A percentile compares a stretch with the other conserved stretches of the same genome.
phyloP scores from a whole-genome alignment of 2,329 filamentous ascomycete genomes.

The Pleoardoris graminearum region DNA sequence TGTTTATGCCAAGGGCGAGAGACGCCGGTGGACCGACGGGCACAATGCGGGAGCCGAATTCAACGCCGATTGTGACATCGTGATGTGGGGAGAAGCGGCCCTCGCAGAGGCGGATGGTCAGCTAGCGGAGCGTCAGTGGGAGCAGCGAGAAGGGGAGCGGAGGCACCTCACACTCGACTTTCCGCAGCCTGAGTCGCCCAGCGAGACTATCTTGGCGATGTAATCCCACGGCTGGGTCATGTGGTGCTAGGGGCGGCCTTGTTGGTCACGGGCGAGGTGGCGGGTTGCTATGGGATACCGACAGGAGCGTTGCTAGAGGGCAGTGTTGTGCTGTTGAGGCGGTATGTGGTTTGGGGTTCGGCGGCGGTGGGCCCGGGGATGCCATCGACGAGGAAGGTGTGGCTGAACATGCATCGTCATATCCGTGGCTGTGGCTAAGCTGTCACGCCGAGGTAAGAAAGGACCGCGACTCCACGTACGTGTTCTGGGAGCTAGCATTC shows the following conservation, averaged over 20 bases:
- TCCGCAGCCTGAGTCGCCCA: conserved; percentile 94
- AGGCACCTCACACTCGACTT: conserved; percentile 69
- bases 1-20: conserved; percentile 59
- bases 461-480: too few species aligned
- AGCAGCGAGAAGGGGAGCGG: not conserved
- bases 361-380: too few species aligned
- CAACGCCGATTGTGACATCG: conserved; percentile 96
- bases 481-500: too few species aligned
- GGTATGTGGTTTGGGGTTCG: too few species aligned
- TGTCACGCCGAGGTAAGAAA: too few species aligned
- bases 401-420: too few species aligned
- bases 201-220: conserved; percentile 97
- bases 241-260: not conserved
- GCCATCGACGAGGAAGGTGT: conserved; percentile 6
- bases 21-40: conserved; percentile 83
- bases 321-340: too few species aligned
- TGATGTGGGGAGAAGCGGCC: conserved; percentile 92
- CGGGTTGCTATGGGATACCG: not conserved
- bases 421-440: too few species aligned
- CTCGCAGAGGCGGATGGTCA: conserved; percentile 95
- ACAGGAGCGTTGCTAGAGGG: not conserved
- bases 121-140: conserved; percentile 48
- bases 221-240: conserved; percentile 85
- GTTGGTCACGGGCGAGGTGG: not conserved
- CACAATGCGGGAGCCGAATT: conserved; percentile 92